Conservation (phyloP, 768 basidiomycete genomes). For the Leccinum olivaceopallidum region DNA sequence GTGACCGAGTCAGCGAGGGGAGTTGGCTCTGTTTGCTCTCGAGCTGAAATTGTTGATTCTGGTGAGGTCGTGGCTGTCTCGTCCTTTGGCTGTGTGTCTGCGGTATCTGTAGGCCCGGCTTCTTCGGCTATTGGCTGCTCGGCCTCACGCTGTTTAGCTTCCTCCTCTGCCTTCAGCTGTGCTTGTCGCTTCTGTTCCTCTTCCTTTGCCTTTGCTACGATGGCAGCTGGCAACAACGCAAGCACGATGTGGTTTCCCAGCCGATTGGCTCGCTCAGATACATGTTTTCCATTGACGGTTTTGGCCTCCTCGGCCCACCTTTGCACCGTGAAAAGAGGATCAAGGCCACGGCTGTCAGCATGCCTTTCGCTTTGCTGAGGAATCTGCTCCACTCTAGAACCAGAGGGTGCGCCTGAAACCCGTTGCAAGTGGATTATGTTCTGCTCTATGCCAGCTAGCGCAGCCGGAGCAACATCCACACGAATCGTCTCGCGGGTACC, state of each 20-base stretch:
- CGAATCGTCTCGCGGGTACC: constrained; percentile 67
- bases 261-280: constrained; percentile 63
- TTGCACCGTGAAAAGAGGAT: constrained; percentile 78
- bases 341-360: constrained; percentile 49
- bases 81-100: constrained; percentile 16
- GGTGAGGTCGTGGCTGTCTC: constrained; percentile 14
- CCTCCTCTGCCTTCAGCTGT: constrained; percentile 57
- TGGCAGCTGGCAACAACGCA: constrained; percentile 76
- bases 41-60: constrained; percentile 10
- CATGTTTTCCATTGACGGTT: constrained; percentile 74
- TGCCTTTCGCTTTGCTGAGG: constrained; percentile 51
- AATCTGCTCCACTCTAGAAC: constrained; percentile 62
- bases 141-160: constrained; percentile 39
- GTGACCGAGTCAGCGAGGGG: constrained; percentile 34
- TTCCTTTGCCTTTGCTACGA: constrained; percentile 52
- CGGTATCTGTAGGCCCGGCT: constrained; percentile 36
- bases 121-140: constrained; percentile 33
- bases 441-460: constrained; percentile 61
- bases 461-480: constrained; percentile 71
- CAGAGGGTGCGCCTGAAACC: constrained; percentile 46
- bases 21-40: constrained; percentile 17
- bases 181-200: constrained; percentile 41
- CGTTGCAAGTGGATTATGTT: constrained; percentile 49
- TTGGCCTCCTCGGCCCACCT: constrained; percentile 91
- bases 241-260: constrained; percentile 71